Base-by-base conservation (phyloP, 106 monocot species). In the Iris macrosiphon region DNA sequence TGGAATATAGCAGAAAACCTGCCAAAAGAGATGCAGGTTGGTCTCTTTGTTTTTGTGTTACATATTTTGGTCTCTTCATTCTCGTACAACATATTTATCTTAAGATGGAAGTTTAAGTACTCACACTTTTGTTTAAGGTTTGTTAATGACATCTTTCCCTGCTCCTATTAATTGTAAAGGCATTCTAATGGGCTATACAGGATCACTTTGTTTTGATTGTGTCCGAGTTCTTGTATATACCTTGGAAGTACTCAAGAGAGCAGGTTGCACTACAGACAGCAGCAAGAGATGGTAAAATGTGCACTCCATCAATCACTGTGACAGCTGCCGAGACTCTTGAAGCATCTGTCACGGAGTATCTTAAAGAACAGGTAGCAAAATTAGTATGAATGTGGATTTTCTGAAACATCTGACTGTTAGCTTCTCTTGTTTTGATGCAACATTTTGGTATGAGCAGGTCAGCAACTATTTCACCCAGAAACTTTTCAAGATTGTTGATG, bases 1-100 rank as follows among this genome's bases (percentile, higher is more conserved):
- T 95, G 95, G 95, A 85, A 81, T 55, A 85, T 95, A 59, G 89
- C 95, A 62, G 89, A 95, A 23, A 59, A 62, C 35, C 49, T 95
- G 31, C 95, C 95, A 42, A 81, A 95, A 30, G 68, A 29, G 21
- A 88, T 47, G 37, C 76, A 84, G 84, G 93, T 92, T 39, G 11
- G 37, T 55, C 8, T 55, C 31, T 20, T 7, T 10, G 34, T 43
- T 59, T 50, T 44, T 40, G 14, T 15, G 16, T 18, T 18, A 52
- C 32, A 52, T 32, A 18, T 32, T 52, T 32, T 21, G 47, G 24
- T 25, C 17, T 48, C 25, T 1, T 25, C 14, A 11, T 48, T 7
- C 1, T 55, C 13, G 53, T 35, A 35, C 10, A 35, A 35, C 4
- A 35, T 6, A 35, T 4, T 6, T 6, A 35, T 6, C 34, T 35